phyloP scores from a whole-genome alignment of 768 basidiomycete genomes.

The Pisolithus sp. region DNA sequence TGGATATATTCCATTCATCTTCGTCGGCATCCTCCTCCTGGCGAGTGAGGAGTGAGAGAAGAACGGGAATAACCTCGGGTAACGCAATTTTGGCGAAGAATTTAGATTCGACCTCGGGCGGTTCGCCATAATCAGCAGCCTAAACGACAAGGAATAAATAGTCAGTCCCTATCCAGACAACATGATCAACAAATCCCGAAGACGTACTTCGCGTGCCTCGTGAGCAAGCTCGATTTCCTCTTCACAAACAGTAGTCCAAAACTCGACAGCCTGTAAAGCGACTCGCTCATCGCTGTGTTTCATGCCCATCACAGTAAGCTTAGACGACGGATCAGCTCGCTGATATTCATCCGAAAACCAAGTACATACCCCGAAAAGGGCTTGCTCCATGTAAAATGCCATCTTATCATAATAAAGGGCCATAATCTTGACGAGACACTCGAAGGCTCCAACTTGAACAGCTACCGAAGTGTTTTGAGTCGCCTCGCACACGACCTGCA shows the following conservation, averaged over 20 bases:
- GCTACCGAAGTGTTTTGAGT: constrained; percentile 75
- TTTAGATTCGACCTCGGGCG: constrained; percentile 78
- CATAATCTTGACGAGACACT: constrained; percentile 95
- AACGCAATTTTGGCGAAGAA: constrained; percentile 93
- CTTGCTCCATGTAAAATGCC: constrained; percentile 99
- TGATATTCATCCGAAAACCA: constrained; percentile 1
- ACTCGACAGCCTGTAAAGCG: constrained; percentile 94
- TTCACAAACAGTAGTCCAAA: constrained; percentile 99
- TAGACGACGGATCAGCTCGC: constrained; percentile 13
- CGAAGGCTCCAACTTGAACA: constrained; percentile 95
- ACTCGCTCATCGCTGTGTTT: constrained; percentile 87
- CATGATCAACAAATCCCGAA: neutral
- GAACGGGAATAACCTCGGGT: constrained; percentile 90
- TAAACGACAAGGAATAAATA: constrained; percentile 25
- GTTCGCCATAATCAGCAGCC: constrained; percentile 88
- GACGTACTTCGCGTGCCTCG: constrained; percentile 81
- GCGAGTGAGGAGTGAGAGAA: constrained; percentile 79
- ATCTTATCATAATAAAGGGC: constrained; percentile 98
- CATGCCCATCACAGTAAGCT: constrained; percentile 98
- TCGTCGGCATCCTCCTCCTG: constrained; percentile 98
- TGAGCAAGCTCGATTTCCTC: constrained; percentile 90
- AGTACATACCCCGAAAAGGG: constrained; percentile 83
- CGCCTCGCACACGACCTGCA: constrained; percentile 99
- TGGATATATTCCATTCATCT: constrained; percentile 97
- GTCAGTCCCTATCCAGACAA: neutral